These are phyloP conservation scores for Meyerozyma athensensis DNA, from an alignment of 1,139 yeast species.

Conservation along the genomic window DNA sequence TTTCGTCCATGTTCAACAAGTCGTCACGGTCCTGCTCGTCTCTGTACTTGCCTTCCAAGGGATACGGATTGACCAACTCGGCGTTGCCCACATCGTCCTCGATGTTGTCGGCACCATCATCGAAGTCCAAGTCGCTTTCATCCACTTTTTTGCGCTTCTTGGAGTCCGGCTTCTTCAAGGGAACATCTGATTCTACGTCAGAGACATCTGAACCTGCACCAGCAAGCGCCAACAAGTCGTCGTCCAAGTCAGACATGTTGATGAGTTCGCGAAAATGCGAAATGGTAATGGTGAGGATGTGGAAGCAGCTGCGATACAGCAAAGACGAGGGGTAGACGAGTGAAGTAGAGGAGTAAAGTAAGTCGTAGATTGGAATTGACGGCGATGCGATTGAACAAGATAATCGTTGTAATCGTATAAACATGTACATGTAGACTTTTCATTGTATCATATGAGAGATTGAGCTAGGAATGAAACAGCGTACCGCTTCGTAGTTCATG, in stretches of 20 bases:
- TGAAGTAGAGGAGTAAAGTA: no score
- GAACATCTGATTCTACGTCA: slow-evolving; percentile 18
- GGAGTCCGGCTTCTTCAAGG: slow-evolving; percentile 14
- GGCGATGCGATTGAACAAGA: no score
- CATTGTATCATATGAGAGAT: no score
- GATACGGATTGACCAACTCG: slow-evolving; percentile 67
- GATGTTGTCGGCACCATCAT: slow-evolving; percentile 37
- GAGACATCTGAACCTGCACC: slow-evolving; percentile 52
- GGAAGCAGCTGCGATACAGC: no score
- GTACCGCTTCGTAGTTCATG: no score
- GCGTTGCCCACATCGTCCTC: slow-evolving; percentile 21
- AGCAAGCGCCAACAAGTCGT: slow-evolving; percentile 87
- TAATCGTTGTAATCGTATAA: no score
- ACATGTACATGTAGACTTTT: no score
- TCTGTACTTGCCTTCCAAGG: slow-evolving; percentile 86
- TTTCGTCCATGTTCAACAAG: slow-evolving; percentile 77
- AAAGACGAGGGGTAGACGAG: no score
- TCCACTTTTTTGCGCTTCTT: slow-evolving; percentile 12
- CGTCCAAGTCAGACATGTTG: slow-evolving; percentile 64
- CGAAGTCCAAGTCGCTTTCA: slow-evolving; percentile 22
- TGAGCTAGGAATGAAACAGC: no score
- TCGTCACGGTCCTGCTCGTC: slow-evolving; percentile 70
- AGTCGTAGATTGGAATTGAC: no score
- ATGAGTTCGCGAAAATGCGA: not conserved
- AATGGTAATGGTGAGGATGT: not conserved